Base-by-base conservation (phyloP, 176 grass and related monocot genomes). In the Carex pumila region DNA sequence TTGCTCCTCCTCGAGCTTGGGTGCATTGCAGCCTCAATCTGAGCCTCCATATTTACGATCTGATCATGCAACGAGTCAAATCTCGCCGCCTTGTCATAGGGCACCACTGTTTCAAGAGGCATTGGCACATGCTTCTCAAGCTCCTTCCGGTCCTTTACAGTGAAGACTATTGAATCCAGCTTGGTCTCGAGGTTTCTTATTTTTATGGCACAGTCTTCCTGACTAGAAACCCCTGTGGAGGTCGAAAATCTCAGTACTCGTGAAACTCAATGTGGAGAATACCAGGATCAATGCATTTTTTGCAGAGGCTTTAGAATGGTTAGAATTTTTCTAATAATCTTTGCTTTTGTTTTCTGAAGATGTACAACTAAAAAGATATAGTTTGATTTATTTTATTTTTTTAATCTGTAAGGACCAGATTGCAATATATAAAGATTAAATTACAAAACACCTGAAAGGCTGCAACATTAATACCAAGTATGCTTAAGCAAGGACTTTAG, bases 141-240 rank as follows among this genome's bases (percentile, higher is more conserved):
- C 81, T 99, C 96, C 75, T 88, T 95, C 55, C 96, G 85, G 84
- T 99, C 96, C 81, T 99, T 99, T 15, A 99, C 90, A 3, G 96
- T 99, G 81, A 90, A 99, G 22, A 99, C 96, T 71, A 95, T 31
- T 2, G 91, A 99, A 88, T 99, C 96, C 80, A 99, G 82, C 83
- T 99, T 99, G 43, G 85, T 99, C 81, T 99, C 96, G 65, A 99
- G 92, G 88, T 99, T 99, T 63, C 93, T 87, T 86, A 99, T 99
- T 87, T 99, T 99, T 89, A 99, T 99, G 32, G 96, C 96, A 89
- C 96, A 99, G 80, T 99, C 96, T 65, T 99, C 93, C 88, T 99
- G 96, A 88, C 96, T 99, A 71, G 93, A 93, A 67, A 99, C 96
- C 77, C 96, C 96, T 99, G 87, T 54, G 25, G 63, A 87, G 80